A percentile compares a stretch with the other conserved stretches of the same genome.
Evolutionary conservation across 1,284 basidiomycete genomes (phyloP).

Genomic region (Cryptococcus sp.): DNA sequence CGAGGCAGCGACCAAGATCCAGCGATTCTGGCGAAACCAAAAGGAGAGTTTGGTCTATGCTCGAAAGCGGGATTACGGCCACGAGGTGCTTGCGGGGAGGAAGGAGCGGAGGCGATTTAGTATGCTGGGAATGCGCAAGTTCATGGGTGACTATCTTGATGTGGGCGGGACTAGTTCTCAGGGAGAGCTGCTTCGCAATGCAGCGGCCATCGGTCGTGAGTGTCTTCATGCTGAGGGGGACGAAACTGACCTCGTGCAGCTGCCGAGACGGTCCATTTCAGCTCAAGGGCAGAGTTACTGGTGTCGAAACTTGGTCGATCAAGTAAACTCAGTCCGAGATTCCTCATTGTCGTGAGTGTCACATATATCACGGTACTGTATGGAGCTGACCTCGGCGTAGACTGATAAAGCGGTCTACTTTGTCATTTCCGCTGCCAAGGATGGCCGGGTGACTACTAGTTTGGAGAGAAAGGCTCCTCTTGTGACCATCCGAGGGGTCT

Average conservation of each 20-base stretch:
- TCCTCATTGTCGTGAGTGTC: slow-evolving; percentile 75
- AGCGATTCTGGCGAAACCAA: slow-evolving; percentile 98
- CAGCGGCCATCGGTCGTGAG: slow-evolving; percentile 74
- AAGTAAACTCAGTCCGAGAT: slow-evolving; percentile 89
- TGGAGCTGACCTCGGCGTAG: slow-evolving; percentile 53
- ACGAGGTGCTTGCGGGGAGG: slow-evolving; percentile 83
- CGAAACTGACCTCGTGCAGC: slow-evolving; percentile 16
- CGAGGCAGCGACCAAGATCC: slow-evolving; percentile 92
- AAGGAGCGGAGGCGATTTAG: slow-evolving; percentile 95
- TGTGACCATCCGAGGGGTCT: slow-evolving; percentile 79
- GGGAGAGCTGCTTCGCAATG: slow-evolving; percentile 74
- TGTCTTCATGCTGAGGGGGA: slow-evolving; percentile 13
- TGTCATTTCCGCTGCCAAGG: slow-evolving; percentile 68
- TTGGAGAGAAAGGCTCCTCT: slow-evolving; percentile 89
- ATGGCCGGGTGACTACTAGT: slow-evolving; percentile 64
- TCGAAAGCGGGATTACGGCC: slow-evolving; percentile 88
- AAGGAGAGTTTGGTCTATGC: slow-evolving; percentile 89
- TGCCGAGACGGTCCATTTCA: slow-evolving; percentile 82
- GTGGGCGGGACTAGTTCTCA: slow-evolving; percentile 78
- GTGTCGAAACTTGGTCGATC: slow-evolving; percentile 86
- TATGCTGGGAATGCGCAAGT: slow-evolving; percentile 89
- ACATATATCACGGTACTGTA: neutral
- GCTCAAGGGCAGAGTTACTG: slow-evolving; percentile 78
- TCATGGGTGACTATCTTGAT: slow-evolving; percentile 96
- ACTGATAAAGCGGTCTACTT: slow-evolving; percentile 89